Evolutionary conservation across 106 monocot species (phyloP).

Genomic region (Dendrobium officinale): DNA sequence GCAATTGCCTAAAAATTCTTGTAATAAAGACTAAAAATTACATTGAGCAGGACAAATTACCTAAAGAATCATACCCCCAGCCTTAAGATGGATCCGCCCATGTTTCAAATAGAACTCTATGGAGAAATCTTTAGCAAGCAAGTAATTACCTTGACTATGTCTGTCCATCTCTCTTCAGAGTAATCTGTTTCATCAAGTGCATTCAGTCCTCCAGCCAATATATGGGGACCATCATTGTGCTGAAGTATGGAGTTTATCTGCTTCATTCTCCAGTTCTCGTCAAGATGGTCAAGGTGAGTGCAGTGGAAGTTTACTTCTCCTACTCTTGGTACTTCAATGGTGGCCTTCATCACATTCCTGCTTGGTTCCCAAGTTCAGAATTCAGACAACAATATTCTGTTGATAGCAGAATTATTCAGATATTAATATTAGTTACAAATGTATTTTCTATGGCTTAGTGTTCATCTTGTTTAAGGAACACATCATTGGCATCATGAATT

Average conservation of each 20-base stretch:
- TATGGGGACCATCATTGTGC: conserved; percentile 49
- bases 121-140: background rate
- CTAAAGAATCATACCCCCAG: no score
- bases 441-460: no score
- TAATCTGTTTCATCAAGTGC: conserved; percentile 65
- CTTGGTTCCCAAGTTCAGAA: background rate
- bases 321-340: conserved; percentile 37
- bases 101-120: background rate
- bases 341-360: conserved; percentile 70
- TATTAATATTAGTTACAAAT: no score
- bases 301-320: conserved; percentile 53
- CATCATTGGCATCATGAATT: no score
- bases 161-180: conserved; percentile 57
- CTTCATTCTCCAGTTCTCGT: conserved; percentile 85
- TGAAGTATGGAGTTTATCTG: conserved; percentile 57
- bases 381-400: no score
- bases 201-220: conserved; percentile 68
- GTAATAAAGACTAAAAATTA: no score
- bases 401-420: no score
- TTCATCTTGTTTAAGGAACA: no score
- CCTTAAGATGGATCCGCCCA: no score
- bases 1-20: no score
- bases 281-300: conserved; percentile 79
- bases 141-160: conserved; percentile 34
- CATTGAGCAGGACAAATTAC: no score